phyloP scores from a whole-genome alignment of 371 early-diverging fungal species.

The Sporodiniella umbellata region DNA sequence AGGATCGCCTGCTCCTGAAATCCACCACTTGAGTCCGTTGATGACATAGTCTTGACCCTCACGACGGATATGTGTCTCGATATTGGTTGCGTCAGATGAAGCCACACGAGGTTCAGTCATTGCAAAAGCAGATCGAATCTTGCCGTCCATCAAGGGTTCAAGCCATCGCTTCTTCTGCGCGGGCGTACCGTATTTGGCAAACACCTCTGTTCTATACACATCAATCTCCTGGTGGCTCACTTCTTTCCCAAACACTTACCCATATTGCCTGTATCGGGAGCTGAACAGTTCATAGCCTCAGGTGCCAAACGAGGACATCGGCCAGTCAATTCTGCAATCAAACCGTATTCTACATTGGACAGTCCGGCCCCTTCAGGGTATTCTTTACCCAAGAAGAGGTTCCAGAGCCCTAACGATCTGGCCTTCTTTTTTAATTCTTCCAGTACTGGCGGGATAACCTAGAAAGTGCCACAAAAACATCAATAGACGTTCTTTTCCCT shows the following conservation, averaged over 20 bases:
- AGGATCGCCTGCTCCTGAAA: constrained; percentile 92
- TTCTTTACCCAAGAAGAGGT: constrained; percentile 81
- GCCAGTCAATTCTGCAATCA: constrained; percentile 89
- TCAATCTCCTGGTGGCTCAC: background rate
- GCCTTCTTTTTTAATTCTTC: constrained; percentile 90
- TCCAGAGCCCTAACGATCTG: constrained; percentile 90
- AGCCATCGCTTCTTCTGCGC: constrained; percentile 88
- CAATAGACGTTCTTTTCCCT: background rate
- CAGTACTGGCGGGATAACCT: constrained; percentile 77
- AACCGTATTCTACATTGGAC: constrained; percentile 92
- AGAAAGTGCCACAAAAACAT: constrained; percentile 2
- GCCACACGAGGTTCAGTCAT: constrained; percentile 96
- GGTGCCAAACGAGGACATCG: constrained; percentile 76
- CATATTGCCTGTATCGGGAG: constrained; percentile 99
- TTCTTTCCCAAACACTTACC: constrained; percentile 17
- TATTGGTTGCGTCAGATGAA: constrained; percentile 96
- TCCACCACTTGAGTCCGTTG: constrained; percentile 97
- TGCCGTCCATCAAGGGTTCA: constrained; percentile 80
- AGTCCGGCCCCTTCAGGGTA: constrained; percentile 83
- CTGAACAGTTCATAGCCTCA: constrained; percentile 89
- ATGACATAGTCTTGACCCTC: constrained; percentile 74
- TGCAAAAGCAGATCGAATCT: constrained; percentile 95
- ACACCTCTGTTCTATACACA: constrained; percentile 63
- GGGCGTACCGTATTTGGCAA: constrained; percentile 89
- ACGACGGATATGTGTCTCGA: constrained; percentile 75